A percentile compares a stretch with the other conserved stretches of the same genome.
Conservation (phyloP, 441 rosid genomes). For the Kokia cookei region DNA sequence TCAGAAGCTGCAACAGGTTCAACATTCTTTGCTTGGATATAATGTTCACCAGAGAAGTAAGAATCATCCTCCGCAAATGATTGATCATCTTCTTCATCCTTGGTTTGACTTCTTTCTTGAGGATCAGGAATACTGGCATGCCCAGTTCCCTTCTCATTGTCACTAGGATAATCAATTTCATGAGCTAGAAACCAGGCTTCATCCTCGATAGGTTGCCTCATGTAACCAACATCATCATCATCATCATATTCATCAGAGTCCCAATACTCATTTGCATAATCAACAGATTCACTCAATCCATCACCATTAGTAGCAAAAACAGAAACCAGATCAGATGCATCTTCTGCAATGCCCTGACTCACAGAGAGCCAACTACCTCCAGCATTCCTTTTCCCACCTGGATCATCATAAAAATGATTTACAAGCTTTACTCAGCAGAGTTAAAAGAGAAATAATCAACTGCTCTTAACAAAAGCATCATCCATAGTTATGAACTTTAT, state of each 20-base stretch:
- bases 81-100: constrained; percentile 86
- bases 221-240: constrained; percentile 94
- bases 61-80: constrained; percentile 94
- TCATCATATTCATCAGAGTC: constrained; percentile 98
- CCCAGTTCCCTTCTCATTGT: constrained; percentile 86
- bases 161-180: constrained; percentile 98
- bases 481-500: background rate
- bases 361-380: constrained; percentile 98
- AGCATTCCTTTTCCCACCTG: constrained; percentile 75
- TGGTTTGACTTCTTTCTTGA: constrained; percentile 57
- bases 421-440: background rate
- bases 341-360: constrained; percentile 95
- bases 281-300: constrained; percentile 90
- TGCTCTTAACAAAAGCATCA: background rate
- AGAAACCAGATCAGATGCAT: constrained; percentile 91
- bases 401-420: constrained; percentile 14
- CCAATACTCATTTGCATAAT: constrained; percentile 92
- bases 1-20: constrained; percentile 60
- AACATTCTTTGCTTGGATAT: constrained; percentile 56
- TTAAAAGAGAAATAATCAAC: constrained; percentile 2
- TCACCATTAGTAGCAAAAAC: constrained; percentile 98
- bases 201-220: constrained; percentile 96
- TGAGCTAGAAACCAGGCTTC: constrained; percentile 97
- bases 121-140: constrained; percentile 76
- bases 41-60: constrained; percentile 82